Conservation (phyloP, 2,329 filamentous ascomycete species). For the Blastomyces emzantsi region DNA sequence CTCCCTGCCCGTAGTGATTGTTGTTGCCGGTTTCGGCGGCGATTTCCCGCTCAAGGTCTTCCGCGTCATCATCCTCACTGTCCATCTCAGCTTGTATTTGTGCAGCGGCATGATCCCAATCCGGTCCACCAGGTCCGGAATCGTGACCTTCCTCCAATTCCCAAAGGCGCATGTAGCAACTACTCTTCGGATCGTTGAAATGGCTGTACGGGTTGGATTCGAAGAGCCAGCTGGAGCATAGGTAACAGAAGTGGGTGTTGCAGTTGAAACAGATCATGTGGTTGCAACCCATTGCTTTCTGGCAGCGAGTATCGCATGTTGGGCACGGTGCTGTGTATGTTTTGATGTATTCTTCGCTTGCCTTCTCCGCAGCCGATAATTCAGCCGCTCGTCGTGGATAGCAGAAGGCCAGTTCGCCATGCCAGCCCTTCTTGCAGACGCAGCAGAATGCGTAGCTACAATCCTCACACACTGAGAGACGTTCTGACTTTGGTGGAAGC, state of each 20-base stretch:
- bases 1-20: constrained; percentile 15
- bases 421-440: constrained; percentile 73
- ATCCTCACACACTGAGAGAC: constrained; percentile 77
- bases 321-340: constrained; percentile 80
- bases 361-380: constrained; percentile 74
- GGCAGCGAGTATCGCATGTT: constrained; percentile 71
- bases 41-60: constrained; percentile 14
- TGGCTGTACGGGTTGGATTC: constrained; percentile 76
- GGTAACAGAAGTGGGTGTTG: constrained; percentile 87
- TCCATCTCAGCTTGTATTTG: constrained; percentile 18
- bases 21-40: constrained; percentile 23
- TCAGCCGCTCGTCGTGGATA: constrained; percentile 57
- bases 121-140: constrained; percentile 27
- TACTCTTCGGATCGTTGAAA: constrained; percentile 63
- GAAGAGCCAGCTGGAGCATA: constrained; percentile 80
- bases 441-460: constrained; percentile 84
- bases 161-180: constrained; percentile 82
- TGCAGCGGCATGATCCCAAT: constrained; percentile 6
- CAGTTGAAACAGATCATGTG: constrained; percentile 94
- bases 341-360: constrained; percentile 73
- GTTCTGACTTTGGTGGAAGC: constrained; percentile 48
- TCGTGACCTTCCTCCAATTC: constrained; percentile 75
- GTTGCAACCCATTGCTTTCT: constrained; percentile 92
- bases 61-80: constrained; percentile 10
- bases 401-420: constrained; percentile 73